Evolutionary conservation across 805 yeast species (phyloP), one percentile per base, ranked within the genome.

Genomic region (Candida alai): DNA sequence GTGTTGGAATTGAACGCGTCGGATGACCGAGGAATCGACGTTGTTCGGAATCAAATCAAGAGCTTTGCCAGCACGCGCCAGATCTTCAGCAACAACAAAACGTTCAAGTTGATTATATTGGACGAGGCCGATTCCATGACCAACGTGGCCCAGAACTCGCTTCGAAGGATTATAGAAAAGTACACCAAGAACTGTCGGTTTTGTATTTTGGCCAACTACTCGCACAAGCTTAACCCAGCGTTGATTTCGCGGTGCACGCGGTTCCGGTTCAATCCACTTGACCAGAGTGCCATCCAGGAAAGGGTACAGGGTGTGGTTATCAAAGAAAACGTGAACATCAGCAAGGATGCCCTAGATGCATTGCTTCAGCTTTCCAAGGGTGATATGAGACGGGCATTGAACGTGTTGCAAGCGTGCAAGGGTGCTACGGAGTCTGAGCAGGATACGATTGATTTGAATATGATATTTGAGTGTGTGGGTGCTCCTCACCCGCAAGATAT

Each of bases 51-150:
- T 51, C 96, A 88, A 60, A 88, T 93, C 66, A 93, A 93, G 69
- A 88, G 83, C 48, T 93, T 93, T 65, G 98, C 98, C 8, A 78
- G 90, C 19, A 93, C 98, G 1, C 79, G 87, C 70, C 98, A 93
- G 57, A 90, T 93, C 35, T 93, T 90, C 60, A 70, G 79, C 40
- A 17, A 11, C 16, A 17, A 16, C 5, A 70, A 74, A 35, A 94
- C 93, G 10, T 88, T 88, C 70, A 90, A 90, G 53, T 65, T 90
- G 48, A 82, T 90, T 39, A 85, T 90, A n/a, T 65, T 90, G 40
- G 97, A 90, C 62, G 97, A 90, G 63, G 96, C 96, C 0, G 96
- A 84, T 59, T 86, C 93, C n/a, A 84, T 84, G 94, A 83, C 93
- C 2, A 78, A 80, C 39, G 87, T 79, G 18, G 93, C 94, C 1